These are phyloP conservation scores for Colletotrichum sublineola DNA, from an alignment of 2,329 filamentous ascomycete species.

Conservation along the genomic window DNA sequence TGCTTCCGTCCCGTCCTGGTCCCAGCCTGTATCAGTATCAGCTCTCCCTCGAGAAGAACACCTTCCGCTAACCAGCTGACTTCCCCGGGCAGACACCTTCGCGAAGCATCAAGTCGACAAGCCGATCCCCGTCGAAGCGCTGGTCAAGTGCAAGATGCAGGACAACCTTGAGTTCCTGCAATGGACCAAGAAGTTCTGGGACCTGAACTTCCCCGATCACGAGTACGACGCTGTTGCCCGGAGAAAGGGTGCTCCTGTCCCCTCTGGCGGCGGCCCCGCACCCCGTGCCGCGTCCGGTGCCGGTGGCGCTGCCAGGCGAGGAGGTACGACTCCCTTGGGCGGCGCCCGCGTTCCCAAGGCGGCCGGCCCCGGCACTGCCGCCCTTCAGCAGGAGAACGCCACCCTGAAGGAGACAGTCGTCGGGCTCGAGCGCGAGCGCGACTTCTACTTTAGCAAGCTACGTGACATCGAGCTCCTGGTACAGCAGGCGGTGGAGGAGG, in stretches of 20 bases:
- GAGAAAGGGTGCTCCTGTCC: constrained; percentile 79
- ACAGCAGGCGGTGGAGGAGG: constrained; percentile 91
- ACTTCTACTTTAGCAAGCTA: constrained; percentile 99
- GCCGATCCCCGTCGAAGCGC: constrained; percentile 86
- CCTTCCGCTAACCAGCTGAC: constrained; percentile 21
- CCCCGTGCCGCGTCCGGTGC: constrained; percentile 64
- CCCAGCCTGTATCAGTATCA: not conserved
- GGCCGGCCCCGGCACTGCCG: constrained; percentile 71
- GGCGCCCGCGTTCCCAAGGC: constrained; percentile 61
- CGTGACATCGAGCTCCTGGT: constrained; percentile 96
- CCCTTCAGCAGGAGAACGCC: constrained; percentile 85
- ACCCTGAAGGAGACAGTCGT: constrained; percentile 95
- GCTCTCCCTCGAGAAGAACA: not conserved
- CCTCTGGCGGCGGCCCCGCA: constrained; percentile 61
- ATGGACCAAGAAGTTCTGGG: constrained; percentile 97
- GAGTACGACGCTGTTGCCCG: constrained; percentile 93
- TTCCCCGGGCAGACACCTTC: constrained; percentile 75
- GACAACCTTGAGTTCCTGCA: constrained; percentile 99
- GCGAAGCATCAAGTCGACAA: constrained; percentile 89
- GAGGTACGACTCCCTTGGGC: constrained; percentile 73
- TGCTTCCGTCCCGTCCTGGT: not conserved
- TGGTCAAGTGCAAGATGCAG: constrained; percentile 99
- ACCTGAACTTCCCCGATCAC: constrained; percentile 96
- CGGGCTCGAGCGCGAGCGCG: constrained; percentile 93
- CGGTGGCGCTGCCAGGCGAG: constrained; percentile 64